Conservation (phyloP, 2,329 filamentous ascomycete genomes). For the Waltergamsia citrina region DNA sequence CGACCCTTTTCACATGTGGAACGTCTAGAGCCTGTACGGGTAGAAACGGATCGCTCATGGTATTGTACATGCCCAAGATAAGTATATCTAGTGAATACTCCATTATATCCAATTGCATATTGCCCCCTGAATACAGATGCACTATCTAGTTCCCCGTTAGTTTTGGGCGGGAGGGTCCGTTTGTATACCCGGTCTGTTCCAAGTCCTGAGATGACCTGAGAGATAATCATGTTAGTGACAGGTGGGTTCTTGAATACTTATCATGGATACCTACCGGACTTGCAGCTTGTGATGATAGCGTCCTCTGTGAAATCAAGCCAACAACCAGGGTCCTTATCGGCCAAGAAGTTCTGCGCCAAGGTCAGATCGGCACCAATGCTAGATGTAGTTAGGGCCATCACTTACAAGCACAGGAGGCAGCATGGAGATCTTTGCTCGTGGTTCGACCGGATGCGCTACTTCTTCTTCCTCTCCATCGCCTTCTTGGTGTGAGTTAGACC, state of each 20-base stretch:
- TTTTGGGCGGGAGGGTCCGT: no score
- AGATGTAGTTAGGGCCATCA: slow-evolving; percentile 8
- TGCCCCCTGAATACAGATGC: no score
- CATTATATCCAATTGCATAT: no score
- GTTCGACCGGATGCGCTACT: slow-evolving; percentile 72
- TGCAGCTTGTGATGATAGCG: slow-evolving; percentile 85
- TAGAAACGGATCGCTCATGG: no score
- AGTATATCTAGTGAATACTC: no score
- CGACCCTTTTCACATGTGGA: no score
- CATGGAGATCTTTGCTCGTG: slow-evolving; percentile 74
- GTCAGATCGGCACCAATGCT: neutral
- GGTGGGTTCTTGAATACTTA: neutral
- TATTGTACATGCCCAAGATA: no score
- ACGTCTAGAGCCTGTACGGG: no score
- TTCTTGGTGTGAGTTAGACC: slow-evolving; percentile 58
- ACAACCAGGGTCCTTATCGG: slow-evolving; percentile 78
- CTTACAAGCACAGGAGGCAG: slow-evolving; percentile 82
- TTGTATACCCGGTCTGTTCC: slow-evolving; percentile 6
- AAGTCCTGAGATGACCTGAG: slow-evolving; percentile 9
- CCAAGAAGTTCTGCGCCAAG: slow-evolving; percentile 56
- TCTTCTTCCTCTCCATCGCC: slow-evolving; percentile 43
- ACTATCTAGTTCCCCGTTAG: no score
- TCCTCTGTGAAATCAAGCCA: slow-evolving; percentile 94
- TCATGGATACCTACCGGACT: slow-evolving; percentile 57
- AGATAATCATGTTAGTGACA: neutral